phyloP scores from a whole-genome alignment of 352 stramenopile species.

The Phytophthora syringae region DNA sequence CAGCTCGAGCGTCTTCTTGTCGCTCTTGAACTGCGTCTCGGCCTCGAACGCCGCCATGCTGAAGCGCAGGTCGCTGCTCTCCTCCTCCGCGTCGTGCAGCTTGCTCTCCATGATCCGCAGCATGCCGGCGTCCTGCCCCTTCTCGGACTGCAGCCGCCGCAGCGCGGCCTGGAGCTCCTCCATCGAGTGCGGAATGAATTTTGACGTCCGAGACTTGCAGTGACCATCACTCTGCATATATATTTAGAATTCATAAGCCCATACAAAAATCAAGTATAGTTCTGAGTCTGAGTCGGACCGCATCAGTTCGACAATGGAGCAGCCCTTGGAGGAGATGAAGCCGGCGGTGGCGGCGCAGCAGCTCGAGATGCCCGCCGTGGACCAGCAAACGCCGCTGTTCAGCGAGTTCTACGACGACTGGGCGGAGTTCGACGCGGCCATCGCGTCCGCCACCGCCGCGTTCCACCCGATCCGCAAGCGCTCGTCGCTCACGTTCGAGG shows the following conservation, averaged over 20 bases:
- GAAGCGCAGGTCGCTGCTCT: conserved; percentile 69
- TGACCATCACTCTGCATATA: conserved; percentile 14
- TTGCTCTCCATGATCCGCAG: conserved; percentile 57
- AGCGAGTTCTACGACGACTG: conserved; percentile 82
- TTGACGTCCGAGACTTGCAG: conserved; percentile 19
- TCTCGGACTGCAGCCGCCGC: conserved; percentile 52
- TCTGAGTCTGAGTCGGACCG: conserved; percentile 14
- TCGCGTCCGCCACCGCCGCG: conserved; percentile 61
- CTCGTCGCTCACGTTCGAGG: conserved; percentile 84
- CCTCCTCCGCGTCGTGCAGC: conserved; percentile 55
- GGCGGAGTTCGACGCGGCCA: conserved; percentile 66
- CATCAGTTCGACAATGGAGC: conserved; percentile 27
- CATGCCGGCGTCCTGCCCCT: conserved; percentile 60
- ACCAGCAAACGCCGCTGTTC: conserved; percentile 60
- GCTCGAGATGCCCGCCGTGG: conserved; percentile 1
- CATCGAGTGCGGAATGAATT: conserved; percentile 24
- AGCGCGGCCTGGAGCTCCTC: conserved; percentile 41
- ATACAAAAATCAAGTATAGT: conserved; percentile 12
- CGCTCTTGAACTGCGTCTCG: conserved; percentile 52
- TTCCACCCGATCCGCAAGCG: conserved; percentile 85
- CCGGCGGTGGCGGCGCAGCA: background rate
- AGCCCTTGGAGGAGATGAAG: conserved; percentile 36
- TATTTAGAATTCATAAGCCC: background rate
- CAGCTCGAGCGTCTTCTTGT: conserved; percentile 51
- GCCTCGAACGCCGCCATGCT: conserved; percentile 59